Base-by-base conservation (phyloP, 495 filamentous ascomycete species). In the Penicillium herquei region DNA sequence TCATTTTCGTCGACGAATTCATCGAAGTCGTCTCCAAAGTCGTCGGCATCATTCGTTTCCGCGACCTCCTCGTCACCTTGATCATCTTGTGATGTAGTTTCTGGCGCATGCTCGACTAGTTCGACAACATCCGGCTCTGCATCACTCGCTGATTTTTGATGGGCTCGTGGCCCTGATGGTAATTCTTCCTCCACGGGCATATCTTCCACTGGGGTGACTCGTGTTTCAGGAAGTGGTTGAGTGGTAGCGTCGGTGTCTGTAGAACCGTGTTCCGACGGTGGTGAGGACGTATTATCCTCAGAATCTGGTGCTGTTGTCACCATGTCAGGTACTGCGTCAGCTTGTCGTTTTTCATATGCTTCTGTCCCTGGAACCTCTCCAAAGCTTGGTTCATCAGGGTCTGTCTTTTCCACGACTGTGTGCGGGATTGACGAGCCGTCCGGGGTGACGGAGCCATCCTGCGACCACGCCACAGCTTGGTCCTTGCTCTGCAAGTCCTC, bases 1-100 rank as follows among this genome's bases (percentile, higher is more conserved):
- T 86, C 84, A 50, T 80, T 82, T 39, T 87, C 89, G 67, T 91
- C 91, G 66, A 92, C 92, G 67, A 98, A 97, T 63, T 97, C 92
- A 71, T 97, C 94, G 82, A 98, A 96, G 55, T 96, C 92, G 65
- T 94, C 92, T 18, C 70, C 81, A 46, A 57, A 50, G 7, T 62
- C 49, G 8, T 59, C 50, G 34, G 69, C 65, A 52, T 70, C 70
- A 49, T 74, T 70, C 54, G 69, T 72, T 46, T 70, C 37, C 9
- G 57, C 37, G 39, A 42, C 54, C 40, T 65, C 51, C 31, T 61
- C 67, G 51, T 62, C 58, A 35, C 56, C 50, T 46, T 64, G 55
- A 46, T 39, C 63, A 57, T 58, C 58, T 63, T 57, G 56, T 60
- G 64, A 49, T 60, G 71, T 73, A 61, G 33, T 13, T 31, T 73